phyloP scores from a whole-genome alignment of 177 flowering plant species.

The Telopea speciosissima region DNA sequence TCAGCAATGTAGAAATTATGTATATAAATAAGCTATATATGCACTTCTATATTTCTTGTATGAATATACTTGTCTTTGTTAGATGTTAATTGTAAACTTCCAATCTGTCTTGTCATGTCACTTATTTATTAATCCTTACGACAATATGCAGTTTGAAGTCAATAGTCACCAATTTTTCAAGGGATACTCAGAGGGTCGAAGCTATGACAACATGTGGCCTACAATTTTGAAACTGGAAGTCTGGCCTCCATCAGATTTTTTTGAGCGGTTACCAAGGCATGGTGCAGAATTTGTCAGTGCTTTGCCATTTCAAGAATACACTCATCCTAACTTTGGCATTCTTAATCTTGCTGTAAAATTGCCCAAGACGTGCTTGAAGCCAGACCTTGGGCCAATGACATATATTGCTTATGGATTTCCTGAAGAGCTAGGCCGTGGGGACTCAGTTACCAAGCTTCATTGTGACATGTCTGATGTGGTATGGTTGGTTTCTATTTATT shows the following conservation, averaged over 20 bases:
- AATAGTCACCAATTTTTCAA: conserved; percentile 45
- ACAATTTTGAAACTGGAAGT: conserved; percentile 54
- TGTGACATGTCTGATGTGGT: conserved; percentile 41
- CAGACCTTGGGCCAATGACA: conserved; percentile 45
- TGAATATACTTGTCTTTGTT: background rate
- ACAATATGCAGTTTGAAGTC: conserved; percentile 37
- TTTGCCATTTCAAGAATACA: conserved; percentile 41
- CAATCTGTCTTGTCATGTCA: background rate
- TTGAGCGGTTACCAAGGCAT: conserved; percentile 64
- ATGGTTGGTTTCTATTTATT: conserved; percentile 11
- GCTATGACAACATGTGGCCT: conserved; percentile 32
- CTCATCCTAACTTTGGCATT: conserved; percentile 29
- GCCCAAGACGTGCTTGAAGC: conserved; percentile 27
- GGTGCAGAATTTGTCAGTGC: conserved; percentile 46
- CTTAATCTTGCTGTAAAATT: conserved; percentile 39
- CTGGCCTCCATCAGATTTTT: conserved; percentile 57
- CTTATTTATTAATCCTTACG: background rate
- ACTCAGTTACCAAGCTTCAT: conserved; percentile 46
- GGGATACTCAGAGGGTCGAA: conserved; percentile 40
- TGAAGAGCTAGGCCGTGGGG: conserved; percentile 38
- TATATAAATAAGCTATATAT: no score
- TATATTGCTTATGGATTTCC: conserved; percentile 44
- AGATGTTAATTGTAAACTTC: background rate
- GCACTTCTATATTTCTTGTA: no score
- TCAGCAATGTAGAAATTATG: no score